Conservation (phyloP, 1,139 yeast species). For the Kazachstania sp. region DNA sequence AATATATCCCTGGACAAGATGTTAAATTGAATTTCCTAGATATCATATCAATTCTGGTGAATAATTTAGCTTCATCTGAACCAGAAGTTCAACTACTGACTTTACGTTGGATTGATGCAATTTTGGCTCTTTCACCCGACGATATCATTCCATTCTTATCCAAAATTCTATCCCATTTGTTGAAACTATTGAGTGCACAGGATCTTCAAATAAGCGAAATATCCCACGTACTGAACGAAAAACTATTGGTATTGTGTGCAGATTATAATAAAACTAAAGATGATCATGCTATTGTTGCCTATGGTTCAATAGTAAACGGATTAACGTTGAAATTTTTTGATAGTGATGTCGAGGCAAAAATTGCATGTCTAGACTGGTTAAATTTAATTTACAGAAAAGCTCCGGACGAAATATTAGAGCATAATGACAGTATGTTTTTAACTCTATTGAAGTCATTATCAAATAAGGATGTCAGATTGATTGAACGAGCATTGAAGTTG, state of each 20-base stretch:
- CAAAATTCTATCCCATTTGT: constrained; percentile 45
- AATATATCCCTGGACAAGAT: constrained; percentile 79
- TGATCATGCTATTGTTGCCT: constrained; percentile 39
- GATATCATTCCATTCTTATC: constrained; percentile 64
- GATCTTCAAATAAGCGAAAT: constrained; percentile 40
- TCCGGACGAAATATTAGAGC: constrained; percentile 53
- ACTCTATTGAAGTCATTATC: constrained; percentile 73
- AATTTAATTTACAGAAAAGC: constrained; percentile 71
- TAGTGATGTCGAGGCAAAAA: constrained; percentile 71
- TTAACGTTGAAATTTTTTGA: constrained; percentile 53
- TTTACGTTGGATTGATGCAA: constrained; percentile 72
- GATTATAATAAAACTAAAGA: constrained; percentile 29
- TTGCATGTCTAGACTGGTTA: constrained; percentile 88
- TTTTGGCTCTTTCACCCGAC: constrained; percentile 66
- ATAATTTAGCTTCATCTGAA: constrained; percentile 66
- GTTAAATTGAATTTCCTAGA: constrained; percentile 72
- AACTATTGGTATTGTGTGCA: constrained; percentile 40
- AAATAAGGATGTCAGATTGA: constrained; percentile 80
- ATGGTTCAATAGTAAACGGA: constrained; percentile 50
- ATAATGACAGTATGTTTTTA: constrained; percentile 59
- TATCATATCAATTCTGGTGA: constrained; percentile 69
- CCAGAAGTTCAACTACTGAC: constrained; percentile 76
- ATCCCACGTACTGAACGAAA: constrained; percentile 47
- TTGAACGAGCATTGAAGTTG: constrained; percentile 52
- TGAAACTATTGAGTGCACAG: constrained; percentile 47